Conservation (phyloP, 2,329 filamentous ascomycete species). For the Geosmithia morbida region DNA sequence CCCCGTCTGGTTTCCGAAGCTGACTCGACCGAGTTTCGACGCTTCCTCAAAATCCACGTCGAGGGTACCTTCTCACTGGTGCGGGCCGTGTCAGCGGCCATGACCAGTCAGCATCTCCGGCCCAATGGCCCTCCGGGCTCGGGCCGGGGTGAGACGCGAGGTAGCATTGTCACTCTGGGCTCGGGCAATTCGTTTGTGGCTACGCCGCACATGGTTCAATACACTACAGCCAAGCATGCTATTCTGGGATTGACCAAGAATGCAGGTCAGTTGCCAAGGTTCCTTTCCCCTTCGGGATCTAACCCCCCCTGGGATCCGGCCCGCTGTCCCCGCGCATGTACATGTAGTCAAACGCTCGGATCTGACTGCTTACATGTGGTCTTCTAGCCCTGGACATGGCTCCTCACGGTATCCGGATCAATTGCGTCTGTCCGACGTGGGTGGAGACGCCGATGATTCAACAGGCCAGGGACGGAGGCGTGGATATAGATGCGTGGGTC, state of each 20-base stretch:
- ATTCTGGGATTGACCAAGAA: slow-evolving; percentile 1
- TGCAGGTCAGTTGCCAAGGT: neutral
- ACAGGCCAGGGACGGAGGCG: neutral
- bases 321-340: neutral
- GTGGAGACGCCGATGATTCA: slow-evolving; percentile 1
- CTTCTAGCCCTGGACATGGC: neutral
- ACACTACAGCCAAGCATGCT: slow-evolving; percentile 1
- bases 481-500: neutral
- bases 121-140: slow-evolving; percentile 1
- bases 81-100: slow-evolving; percentile 2
- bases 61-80: slow-evolving; percentile 5
- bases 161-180: slow-evolving; percentile 5
- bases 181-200: slow-evolving; percentile 6
- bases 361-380: neutral
- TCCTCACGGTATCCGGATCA: neutral
- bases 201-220: slow-evolving; percentile 3
- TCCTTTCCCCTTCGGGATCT: neutral
- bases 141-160: slow-evolving; percentile 3
- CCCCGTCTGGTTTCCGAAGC: slow-evolving; percentile 3
- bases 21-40: slow-evolving; percentile 4
- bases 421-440: slow-evolving; percentile 1
- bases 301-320: neutral
- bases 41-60: slow-evolving; percentile 4
- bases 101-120: slow-evolving; percentile 4
- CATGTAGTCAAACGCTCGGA: neutral